Evolutionary conservation across 2,329 filamentous ascomycete species (phyloP), one percentile per base, ranked within the genome.

Genomic region (Diaporthe nobilis): DNA sequence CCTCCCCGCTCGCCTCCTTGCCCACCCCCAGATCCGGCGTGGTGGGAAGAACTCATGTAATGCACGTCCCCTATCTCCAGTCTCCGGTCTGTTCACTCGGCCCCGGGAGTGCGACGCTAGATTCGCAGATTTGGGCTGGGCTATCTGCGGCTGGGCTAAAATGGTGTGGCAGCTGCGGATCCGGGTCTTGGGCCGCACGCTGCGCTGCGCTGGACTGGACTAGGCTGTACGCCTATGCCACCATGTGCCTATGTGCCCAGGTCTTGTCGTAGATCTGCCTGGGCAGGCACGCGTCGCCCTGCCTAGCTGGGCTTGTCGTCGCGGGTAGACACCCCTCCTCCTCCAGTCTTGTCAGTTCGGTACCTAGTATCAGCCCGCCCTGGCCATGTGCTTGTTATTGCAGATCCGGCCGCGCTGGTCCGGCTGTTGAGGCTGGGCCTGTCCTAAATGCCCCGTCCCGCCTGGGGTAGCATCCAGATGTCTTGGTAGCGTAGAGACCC

Each of bases 141-240:
- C 65, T 55, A 42, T 39, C 49, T 42, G 31, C 65, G 65, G 49
- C 65, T 70, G 49, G 58, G 57, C 58, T 63, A 73, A 73, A 55
- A 53, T 55, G 60, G 71, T 39, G 61, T 73, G 47, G 44, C 58
- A 73, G 47, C 22, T 73, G 71, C 71, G 71, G 71, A 73, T 73
- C 71, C 71, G 71, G 49, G 65, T 31, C 65, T 70, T 55, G n/a
- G 49, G 63, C 63, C 63, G 22, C 44, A 25, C 25, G 9, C 12
- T 53, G 25, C 42, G 13, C 39, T 20, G 8, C 25, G 13, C 39
- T 44, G 8, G 39, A 22, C 39, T 34, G 28, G 39, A 28, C 60
- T 61, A 28, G 13, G 10, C 8, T n/a, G 13, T 22, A 17, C 31
- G 42, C 20, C 17, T 22, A 37, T 7, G 15, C 22, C 17, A 37